These are phyloP conservation scores for Xylaria acuta DNA, from an alignment of 495 filamentous ascomycete species.

Conservation along the genomic window DNA sequence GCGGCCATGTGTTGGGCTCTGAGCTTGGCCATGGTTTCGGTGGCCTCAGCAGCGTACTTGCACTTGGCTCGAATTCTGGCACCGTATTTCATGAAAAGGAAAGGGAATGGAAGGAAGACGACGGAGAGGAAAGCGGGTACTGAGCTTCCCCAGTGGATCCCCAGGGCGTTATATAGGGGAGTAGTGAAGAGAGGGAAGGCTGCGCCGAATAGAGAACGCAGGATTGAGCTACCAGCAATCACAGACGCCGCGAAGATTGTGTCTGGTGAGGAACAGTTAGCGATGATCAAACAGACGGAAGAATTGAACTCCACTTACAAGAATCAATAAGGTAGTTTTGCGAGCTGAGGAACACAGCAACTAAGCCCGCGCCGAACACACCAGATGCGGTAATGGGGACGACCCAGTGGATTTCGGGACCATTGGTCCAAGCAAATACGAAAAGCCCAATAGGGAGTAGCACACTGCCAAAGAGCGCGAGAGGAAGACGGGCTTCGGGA, in stretches of 20 bases:
- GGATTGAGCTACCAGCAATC: slow-evolving; percentile 69
- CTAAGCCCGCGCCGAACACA: slow-evolving; percentile 78
- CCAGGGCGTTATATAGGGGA: slow-evolving; percentile 75
- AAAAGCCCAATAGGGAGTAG: slow-evolving; percentile 74
- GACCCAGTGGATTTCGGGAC: slow-evolving; percentile 69
- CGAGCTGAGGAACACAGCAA: slow-evolving; percentile 69
- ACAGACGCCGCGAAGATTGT: slow-evolving; percentile 76
- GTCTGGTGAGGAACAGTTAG: slow-evolving; percentile 37
- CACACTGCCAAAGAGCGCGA: slow-evolving; percentile 70
- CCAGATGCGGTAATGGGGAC: slow-evolving; percentile 67
- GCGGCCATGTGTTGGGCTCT: slow-evolving; percentile 30
- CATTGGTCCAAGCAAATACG: slow-evolving; percentile 75
- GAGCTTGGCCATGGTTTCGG: slow-evolving; percentile 54
- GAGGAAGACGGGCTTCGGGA: slow-evolving; percentile 76
- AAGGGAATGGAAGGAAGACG: slow-evolving; percentile 78
- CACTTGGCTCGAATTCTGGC: slow-evolving; percentile 67
- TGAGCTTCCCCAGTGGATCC: slow-evolving; percentile 80
- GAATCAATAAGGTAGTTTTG: slow-evolving; percentile 76
- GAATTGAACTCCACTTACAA: slow-evolving; percentile 31
- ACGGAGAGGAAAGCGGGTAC: slow-evolving; percentile 81
- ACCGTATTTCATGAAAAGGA: slow-evolving; percentile 82
- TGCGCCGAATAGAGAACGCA: slow-evolving; percentile 70
- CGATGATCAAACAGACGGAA: background rate
- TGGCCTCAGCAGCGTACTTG: slow-evolving; percentile 76
- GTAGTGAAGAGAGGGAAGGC: slow-evolving; percentile 85